Evolutionary conservation across 1,139 yeast genomes (phyloP).

Genomic region (Saccharomyces hybrid): DNA sequence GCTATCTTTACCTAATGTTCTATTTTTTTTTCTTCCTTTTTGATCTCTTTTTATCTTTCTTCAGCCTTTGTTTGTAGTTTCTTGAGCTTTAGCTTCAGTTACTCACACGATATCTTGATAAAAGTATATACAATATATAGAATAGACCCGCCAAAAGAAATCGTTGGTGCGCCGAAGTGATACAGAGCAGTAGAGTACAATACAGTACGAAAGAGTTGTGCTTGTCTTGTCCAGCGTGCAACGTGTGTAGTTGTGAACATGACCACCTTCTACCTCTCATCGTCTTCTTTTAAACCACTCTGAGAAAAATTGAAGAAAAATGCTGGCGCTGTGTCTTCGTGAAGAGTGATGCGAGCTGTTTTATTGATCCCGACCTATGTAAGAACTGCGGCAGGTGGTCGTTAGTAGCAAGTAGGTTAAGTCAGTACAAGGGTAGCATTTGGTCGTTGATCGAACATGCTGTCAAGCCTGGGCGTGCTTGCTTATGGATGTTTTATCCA

Average conservation of each 20-base stretch:
- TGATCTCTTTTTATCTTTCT: background rate
- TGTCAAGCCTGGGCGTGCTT: background rate
- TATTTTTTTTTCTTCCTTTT: conserved; percentile 4
- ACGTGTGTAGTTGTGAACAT: background rate
- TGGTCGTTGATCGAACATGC: background rate
- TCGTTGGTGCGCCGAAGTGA: background rate
- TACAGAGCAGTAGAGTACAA: background rate
- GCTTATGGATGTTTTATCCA: background rate
- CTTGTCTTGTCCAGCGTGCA: background rate
- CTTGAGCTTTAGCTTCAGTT: background rate
- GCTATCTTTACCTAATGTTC: background rate
- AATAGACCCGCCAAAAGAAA: conserved; percentile 1
- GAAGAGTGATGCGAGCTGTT: background rate
- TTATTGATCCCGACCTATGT: background rate
- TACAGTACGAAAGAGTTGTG: background rate
- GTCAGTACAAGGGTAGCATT: background rate
- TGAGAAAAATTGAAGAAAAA: background rate
- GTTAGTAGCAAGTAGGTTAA: background rate
- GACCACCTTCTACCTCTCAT: background rate
- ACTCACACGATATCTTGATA: conserved; percentile 1
- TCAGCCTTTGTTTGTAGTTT: background rate
- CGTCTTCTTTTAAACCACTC: background rate
- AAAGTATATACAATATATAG: background rate
- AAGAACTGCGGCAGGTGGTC: background rate
- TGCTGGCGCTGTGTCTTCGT: background rate